phyloP scores from a whole-genome alignment of 495 filamentous ascomycete genomes.

The Entonaema liquescens region DNA sequence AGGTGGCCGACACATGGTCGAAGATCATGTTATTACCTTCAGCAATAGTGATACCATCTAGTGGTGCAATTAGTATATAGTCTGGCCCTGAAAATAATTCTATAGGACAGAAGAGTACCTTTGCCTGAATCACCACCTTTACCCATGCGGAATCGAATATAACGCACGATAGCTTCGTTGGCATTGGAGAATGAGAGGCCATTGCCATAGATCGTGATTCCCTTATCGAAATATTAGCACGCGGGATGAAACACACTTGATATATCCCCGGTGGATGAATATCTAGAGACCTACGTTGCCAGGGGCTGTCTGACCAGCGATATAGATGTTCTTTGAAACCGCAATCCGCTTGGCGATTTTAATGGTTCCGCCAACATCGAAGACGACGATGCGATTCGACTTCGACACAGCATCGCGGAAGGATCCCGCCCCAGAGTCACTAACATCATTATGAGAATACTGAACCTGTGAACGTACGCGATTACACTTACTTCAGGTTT shows the following conservation, averaged over 20 bases:
- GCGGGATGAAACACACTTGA: not conserved
- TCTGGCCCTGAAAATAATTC: not conserved
- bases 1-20: conserved; percentile 51
- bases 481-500: conserved; percentile 43
- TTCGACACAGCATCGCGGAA: conserved; percentile 53
- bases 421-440: conserved; percentile 46
- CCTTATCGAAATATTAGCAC: conserved; percentile 18
- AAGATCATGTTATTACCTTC: conserved; percentile 52
- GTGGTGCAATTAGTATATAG: not conserved
- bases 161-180: conserved; percentile 51
- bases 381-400: conserved; percentile 50
- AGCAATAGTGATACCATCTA: conserved; percentile 50
- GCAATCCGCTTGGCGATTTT: conserved; percentile 28
- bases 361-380: conserved; percentile 53
- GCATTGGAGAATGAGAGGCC: conserved; percentile 49
- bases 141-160: conserved; percentile 53
- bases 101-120: conserved; percentile 5
- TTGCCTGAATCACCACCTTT: conserved; percentile 50
- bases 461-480: not conserved
- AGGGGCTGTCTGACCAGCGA: not conserved
- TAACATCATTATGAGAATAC: not conserved
- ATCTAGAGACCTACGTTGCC: not conserved
- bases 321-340: not conserved
- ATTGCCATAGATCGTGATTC: conserved; percentile 50
- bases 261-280: not conserved